Conservation (phyloP, 345 rosid genomes). For the Corymbia maculata region DNA sequence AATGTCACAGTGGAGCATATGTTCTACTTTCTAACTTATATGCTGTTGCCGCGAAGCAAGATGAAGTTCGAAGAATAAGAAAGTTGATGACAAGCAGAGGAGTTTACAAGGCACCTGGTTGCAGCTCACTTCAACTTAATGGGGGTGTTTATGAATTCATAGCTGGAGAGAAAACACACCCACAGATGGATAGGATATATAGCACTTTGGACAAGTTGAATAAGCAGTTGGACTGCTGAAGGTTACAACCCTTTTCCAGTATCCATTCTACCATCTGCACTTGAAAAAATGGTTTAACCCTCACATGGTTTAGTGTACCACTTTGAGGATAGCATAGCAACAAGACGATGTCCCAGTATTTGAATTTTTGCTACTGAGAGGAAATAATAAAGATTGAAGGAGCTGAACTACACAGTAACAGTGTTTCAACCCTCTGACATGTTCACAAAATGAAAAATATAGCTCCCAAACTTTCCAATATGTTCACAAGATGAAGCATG, state of each 20-base stretch:
- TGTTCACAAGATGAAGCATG: background rate
- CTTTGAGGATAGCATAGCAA: background rate
- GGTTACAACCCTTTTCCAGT: background rate
- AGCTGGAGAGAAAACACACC: constrained; percentile 11
- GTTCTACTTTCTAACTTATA: constrained; percentile 10
- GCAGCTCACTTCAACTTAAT: constrained; percentile 11
- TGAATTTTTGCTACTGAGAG: background rate
- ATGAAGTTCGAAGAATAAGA: constrained; percentile 1
- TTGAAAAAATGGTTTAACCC: background rate
- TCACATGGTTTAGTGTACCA: background rate
- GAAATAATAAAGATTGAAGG: background rate
- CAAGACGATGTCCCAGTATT: background rate
- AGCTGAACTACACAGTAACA: background rate
- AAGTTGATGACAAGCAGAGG: constrained; percentile 9
- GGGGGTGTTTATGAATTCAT: constrained; percentile 6
- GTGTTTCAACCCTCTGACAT: background rate
- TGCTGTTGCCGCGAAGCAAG: constrained; percentile 3
- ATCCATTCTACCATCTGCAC: background rate
- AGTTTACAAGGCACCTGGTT: constrained; percentile 8
- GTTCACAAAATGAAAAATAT: background rate
- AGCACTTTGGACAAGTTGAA: background rate
- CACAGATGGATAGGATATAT: constrained; percentile 2
- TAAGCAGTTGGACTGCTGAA: background rate
- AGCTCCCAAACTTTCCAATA: background rate
- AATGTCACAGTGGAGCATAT: constrained; percentile 8